Percentiles rank a stretch among this genome's conserved stretches.
Evolutionary conservation across 768 basidiomycete species (phyloP).

Genomic region (Boletus sp.): DNA sequence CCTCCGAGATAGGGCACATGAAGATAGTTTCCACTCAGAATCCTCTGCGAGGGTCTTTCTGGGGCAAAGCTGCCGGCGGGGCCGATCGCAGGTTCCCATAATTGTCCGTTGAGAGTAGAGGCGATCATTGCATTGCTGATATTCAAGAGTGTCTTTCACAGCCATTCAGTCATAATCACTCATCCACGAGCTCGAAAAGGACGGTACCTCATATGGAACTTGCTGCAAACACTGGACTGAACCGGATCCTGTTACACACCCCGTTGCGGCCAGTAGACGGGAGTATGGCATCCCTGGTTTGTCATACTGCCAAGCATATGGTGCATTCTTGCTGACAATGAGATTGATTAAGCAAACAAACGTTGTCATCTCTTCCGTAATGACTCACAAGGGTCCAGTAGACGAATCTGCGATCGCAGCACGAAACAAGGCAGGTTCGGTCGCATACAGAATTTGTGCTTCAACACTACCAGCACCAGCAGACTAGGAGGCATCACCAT

Average conservation of each 20-base stretch:
- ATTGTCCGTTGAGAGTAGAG: slow-evolving; percentile 45
- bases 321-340: slow-evolving; percentile 46
- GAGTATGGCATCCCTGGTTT: slow-evolving; percentile 49
- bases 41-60: slow-evolving; percentile 42
- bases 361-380: neutral
- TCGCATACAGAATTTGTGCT: slow-evolving; percentile 12
- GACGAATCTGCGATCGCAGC: slow-evolving; percentile 19
- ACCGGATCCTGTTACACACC: slow-evolving; percentile 38
- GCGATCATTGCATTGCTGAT: slow-evolving; percentile 46
- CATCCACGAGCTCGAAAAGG: neutral
- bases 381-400: slow-evolving; percentile 19
- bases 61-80: slow-evolving; percentile 48
- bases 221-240: slow-evolving; percentile 42
- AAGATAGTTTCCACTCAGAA: slow-evolving; percentile 46
- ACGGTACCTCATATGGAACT: slow-evolving; percentile 16
- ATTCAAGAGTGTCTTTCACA: slow-evolving; percentile 43
- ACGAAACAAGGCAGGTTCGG: slow-evolving; percentile 8
- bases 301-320: slow-evolving; percentile 44
- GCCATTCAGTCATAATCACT: neutral
- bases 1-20: slow-evolving; percentile 55
- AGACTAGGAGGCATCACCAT: slow-evolving; percentile 4
- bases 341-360: neutral
- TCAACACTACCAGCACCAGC: slow-evolving; percentile 17
- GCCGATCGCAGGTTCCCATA: slow-evolving; percentile 58
- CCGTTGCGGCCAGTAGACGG: slow-evolving; percentile 43